Percentiles rank a stretch among this genome's conserved stretches.
Evolutionary conservation across 2,329 filamentous ascomycete genomes (phyloP).

Genomic region (Clarireedia sp.): DNA sequence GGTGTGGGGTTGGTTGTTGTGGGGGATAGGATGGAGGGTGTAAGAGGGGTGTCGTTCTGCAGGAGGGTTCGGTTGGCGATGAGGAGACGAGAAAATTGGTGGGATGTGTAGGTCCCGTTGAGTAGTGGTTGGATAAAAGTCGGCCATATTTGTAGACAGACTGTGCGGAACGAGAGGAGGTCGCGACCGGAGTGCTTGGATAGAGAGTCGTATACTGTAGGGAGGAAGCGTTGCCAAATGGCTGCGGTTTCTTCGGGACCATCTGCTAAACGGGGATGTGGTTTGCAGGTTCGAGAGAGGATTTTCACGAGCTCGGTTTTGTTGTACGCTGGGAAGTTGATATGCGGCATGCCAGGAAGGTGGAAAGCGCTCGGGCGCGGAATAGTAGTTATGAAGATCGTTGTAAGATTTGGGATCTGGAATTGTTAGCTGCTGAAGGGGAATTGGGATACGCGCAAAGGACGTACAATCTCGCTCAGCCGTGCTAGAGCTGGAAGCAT

Average conservation of each 20-base stretch:
- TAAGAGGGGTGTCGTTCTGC: conserved; percentile 62
- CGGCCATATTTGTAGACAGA: conserved; percentile 73
- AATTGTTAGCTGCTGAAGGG: conserved; percentile 10
- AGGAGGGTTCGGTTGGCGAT: conserved; percentile 62
- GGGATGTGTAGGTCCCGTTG: conserved; percentile 57
- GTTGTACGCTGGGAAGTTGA: conserved; percentile 78
- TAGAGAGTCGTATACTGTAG: conserved; percentile 80
- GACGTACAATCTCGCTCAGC: conserved; percentile 68
- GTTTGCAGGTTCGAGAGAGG: conserved; percentile 44
- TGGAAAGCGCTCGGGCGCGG: conserved; percentile 64
- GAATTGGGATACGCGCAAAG: neutral
- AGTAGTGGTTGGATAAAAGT: conserved; percentile 73
- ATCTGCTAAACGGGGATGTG: conserved; percentile 39
- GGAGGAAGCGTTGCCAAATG: conserved; percentile 74
- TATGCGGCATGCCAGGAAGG: conserved; percentile 60
- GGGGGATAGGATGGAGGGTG: conserved; percentile 50
- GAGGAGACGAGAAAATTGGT: conserved; percentile 79
- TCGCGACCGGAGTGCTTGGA: conserved; percentile 74
- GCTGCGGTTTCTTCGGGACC: conserved; percentile 48
- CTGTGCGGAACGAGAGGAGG: conserved; percentile 61
- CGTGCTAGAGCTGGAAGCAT: conserved; percentile 74
- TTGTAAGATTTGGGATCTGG: conserved; percentile 71
- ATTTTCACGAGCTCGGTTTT: conserved; percentile 75
- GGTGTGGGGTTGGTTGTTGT: conserved; percentile 9
- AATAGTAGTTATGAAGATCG: conserved; percentile 68